A percentile compares a stretch with the other conserved stretches of the same genome.
These are phyloP conservation scores for Coemansia pectinata DNA, from an alignment of 192 early-diverging fungal species.

Conservation along the genomic window DNA sequence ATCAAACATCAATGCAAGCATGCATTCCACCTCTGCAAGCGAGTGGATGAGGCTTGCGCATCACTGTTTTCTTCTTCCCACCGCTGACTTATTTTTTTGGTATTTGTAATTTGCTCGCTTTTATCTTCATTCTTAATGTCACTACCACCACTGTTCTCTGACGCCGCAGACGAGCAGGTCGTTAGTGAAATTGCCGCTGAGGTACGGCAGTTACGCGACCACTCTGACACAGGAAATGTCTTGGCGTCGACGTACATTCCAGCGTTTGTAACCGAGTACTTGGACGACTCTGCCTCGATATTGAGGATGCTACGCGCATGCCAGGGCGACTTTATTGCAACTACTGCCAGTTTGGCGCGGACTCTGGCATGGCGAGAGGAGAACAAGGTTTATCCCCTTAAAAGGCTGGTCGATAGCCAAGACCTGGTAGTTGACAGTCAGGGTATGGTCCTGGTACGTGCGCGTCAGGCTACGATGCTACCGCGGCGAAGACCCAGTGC, in stretches of 20 bases:
- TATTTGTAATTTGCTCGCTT: not conserved
- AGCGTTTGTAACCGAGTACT: slow-evolving; percentile 34
- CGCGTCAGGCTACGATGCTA: slow-evolving; percentile 22
- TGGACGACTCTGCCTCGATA: slow-evolving; percentile 28
- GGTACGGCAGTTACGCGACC: slow-evolving; percentile 8
- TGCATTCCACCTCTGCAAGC: too few species aligned
- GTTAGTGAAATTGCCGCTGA: slow-evolving; percentile 8
- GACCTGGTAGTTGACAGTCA: slow-evolving; percentile 15
- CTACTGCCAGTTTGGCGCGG: slow-evolving; percentile 9
- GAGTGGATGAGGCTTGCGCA: not conserved
- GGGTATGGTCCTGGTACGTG: slow-evolving; percentile 31
- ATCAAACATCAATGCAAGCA: too few species aligned
- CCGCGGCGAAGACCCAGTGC: slow-evolving; percentile 7
- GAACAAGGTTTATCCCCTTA: slow-evolving; percentile 40
- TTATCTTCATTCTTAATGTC: not conserved
- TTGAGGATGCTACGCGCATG: slow-evolving; percentile 23
- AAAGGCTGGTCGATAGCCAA: not conserved
- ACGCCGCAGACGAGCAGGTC: not conserved
- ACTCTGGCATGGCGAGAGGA: slow-evolving; percentile 41
- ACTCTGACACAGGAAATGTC: not conserved
- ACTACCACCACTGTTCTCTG: not conserved
- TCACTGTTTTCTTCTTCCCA: not conserved
- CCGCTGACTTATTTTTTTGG: not conserved
- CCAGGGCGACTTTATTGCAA: slow-evolving; percentile 10
- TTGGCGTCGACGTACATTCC: slow-evolving; percentile 30